These are phyloP conservation scores for Ashbya aceris DNA, from an alignment of 1,139 yeast species.

Conservation along the genomic window DNA sequence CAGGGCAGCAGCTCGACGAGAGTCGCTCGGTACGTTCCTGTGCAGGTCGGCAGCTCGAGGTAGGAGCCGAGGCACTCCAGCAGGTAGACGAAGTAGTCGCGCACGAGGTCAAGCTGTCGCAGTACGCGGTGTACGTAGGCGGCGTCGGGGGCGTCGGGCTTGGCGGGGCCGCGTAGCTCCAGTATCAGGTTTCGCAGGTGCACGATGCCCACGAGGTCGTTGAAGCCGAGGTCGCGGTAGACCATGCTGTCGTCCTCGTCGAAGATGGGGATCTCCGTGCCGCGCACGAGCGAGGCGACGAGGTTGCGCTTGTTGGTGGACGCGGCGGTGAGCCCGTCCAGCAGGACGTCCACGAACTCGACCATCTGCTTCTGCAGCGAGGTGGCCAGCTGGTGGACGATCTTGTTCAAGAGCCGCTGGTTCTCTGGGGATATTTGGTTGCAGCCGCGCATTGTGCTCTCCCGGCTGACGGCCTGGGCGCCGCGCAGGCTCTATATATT, in stretches of 20 bases:
- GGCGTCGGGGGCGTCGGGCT: background rate
- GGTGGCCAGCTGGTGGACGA: slow-evolving; percentile 10
- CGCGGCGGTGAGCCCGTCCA: slow-evolving; percentile 24
- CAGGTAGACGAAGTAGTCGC: background rate
- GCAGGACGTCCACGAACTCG: slow-evolving; percentile 19
- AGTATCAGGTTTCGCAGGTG: background rate
- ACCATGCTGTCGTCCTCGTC: background rate
- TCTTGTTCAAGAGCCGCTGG: slow-evolving; percentile 12
- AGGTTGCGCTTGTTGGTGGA: background rate
- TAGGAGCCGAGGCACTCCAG: background rate
- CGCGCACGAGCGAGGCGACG: background rate
- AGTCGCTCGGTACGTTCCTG: background rate
- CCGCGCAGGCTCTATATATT: no score
- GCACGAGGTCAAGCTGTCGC: background rate
- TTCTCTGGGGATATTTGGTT: slow-evolving; percentile 10
- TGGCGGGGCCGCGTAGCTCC: background rate
- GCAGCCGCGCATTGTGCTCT: no score
- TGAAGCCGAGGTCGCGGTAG: slow-evolving; percentile 1
- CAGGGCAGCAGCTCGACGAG: background rate
- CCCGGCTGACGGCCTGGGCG: no score
- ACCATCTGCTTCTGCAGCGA: slow-evolving; percentile 14
- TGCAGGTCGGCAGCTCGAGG: background rate
- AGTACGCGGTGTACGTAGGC: background rate
- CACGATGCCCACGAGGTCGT: background rate
- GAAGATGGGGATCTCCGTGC: background rate